Percentiles rank a stretch among this genome's conserved stretches.
Conservation (phyloP, 257 asterid genomes). For the Verbena officinalis region DNA sequence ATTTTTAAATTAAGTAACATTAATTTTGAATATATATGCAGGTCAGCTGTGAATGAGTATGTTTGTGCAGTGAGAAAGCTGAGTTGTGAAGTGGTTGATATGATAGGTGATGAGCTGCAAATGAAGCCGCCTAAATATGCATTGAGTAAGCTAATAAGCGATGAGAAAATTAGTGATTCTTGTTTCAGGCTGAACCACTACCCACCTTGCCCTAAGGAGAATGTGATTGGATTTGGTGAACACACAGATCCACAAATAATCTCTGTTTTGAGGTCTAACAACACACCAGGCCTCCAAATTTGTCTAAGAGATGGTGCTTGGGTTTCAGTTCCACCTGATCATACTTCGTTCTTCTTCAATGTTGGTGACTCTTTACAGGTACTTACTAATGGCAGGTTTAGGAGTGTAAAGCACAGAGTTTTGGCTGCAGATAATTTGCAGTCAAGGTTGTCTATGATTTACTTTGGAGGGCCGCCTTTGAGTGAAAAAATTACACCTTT, state of each 20-base stretch:
- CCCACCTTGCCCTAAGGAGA: conserved; percentile 46
- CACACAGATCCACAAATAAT: conserved; percentile 60
- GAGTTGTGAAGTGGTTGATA: conserved; percentile 40
- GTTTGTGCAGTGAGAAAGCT: conserved; percentile 21
- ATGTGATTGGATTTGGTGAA: conserved; percentile 50
- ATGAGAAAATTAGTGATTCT: conserved; percentile 42
- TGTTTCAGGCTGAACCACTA: conserved; percentile 51
- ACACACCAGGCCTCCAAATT: conserved; percentile 46
- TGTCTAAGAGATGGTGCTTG: conserved; percentile 42
- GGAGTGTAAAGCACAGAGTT: conserved; percentile 65
- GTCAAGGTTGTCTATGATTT: conserved; percentile 59
- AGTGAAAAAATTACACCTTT: conserved; percentile 47
- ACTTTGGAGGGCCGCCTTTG: conserved; percentile 66
- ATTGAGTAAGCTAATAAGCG: conserved; percentile 35
- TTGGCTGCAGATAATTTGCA: conserved; percentile 38
- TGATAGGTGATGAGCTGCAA: conserved; percentile 39
- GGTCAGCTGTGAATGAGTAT: conserved; percentile 39
- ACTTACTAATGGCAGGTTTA: conserved; percentile 61
- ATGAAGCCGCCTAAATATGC: conserved; percentile 24
- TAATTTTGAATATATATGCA: no score
- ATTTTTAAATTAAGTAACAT: no score
- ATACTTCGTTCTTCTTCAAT: conserved; percentile 40
- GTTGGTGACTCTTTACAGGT: conserved; percentile 49
- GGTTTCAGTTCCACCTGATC: conserved; percentile 52
- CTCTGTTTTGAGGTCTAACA: conserved; percentile 44